Evolutionary conservation across 441 rosid species (phyloP).

Genomic region (Isatis lusitanica): DNA sequence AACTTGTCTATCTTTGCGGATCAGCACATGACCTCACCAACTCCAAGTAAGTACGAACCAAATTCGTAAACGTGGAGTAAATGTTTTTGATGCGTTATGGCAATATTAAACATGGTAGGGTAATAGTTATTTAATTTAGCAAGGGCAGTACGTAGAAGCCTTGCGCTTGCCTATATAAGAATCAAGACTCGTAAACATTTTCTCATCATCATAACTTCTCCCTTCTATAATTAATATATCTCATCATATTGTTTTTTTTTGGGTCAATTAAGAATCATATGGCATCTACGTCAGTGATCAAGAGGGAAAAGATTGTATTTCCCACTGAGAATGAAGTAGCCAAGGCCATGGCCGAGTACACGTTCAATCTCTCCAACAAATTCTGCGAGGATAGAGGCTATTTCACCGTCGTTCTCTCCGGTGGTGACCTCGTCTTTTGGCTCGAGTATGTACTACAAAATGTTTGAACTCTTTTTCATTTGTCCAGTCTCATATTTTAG

Average conservation of each 20-base stretch:
- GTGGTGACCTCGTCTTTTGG: constrained; percentile 74
- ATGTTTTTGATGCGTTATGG: background rate
- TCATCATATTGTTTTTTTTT: background rate
- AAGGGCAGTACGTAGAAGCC: background rate
- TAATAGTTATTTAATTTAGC: background rate
- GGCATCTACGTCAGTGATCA: background rate
- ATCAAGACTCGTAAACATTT: background rate
- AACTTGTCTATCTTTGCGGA: background rate
- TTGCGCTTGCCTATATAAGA: background rate
- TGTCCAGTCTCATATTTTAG: background rate
- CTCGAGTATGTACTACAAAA: constrained; percentile 49
- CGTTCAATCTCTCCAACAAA: constrained; percentile 60
- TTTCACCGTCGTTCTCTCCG: constrained; percentile 81
- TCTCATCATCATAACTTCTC: background rate
- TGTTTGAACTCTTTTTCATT: background rate
- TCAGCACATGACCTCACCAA: background rate
- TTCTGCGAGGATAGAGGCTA: constrained; percentile 54
- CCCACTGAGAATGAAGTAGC: constrained; percentile 33
- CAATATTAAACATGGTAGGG: background rate
- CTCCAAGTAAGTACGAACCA: background rate
- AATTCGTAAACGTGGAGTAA: too few relatives aligned
- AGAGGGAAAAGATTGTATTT: constrained; percentile 2
- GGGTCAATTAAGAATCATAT: background rate
- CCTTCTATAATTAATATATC: background rate
- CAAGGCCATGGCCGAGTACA: constrained; percentile 61